Conservation (phyloP, 148 eudicot genomes). For the Spergularia marina region DNA sequence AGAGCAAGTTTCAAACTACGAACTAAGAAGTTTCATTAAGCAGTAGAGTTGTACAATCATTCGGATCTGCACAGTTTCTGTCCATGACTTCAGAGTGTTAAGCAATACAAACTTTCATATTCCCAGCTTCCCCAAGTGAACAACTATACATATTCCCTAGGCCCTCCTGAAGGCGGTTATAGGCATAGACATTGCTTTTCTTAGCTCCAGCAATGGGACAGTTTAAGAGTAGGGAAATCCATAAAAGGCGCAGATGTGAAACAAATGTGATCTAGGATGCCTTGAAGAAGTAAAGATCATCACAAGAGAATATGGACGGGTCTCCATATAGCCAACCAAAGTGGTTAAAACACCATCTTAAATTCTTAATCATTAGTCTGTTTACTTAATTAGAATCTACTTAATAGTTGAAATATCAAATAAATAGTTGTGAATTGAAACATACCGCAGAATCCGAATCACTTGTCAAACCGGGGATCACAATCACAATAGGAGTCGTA, state of each 20-base stretch:
- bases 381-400: not conserved
- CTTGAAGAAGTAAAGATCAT: too few species aligned
- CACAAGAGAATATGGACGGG: too few species aligned
- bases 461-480: slow-evolving; percentile 89
- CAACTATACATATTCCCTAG: not conserved
- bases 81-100: not conserved
- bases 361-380: not conserved
- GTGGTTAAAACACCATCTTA: not conserved
- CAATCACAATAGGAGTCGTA: slow-evolving; percentile 64
- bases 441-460: slow-evolving; percentile 89
- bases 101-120: not conserved
- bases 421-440: slow-evolving; percentile 11
- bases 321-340: not conserved
- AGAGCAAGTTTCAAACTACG: slow-evolving; percentile 6
- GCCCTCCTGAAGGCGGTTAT: not conserved
- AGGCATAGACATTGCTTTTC: not conserved
- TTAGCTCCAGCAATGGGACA: not conserved
- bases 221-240: not conserved
- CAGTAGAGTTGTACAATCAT: not conserved
- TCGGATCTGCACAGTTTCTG: not conserved
- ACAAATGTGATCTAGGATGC: too few species aligned
- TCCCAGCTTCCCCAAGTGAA: not conserved
- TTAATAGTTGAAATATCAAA: not conserved
- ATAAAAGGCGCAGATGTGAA: not conserved
- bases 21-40: not conserved